Base-by-base conservation (phyloP, 1,284 basidiomycete species). In the Volvariella volvacea region DNA sequence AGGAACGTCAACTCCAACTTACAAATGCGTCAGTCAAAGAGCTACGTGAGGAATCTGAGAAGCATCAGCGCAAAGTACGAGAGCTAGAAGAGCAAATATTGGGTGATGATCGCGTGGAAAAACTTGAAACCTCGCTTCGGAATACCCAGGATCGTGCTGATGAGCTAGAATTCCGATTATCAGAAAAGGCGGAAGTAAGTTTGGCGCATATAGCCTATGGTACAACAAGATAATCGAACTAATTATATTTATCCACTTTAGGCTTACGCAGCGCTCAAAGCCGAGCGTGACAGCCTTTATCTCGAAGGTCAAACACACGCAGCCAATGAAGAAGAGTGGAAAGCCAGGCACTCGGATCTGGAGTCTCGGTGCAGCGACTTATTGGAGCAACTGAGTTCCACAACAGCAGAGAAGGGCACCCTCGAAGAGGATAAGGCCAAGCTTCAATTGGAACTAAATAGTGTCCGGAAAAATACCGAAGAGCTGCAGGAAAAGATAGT, bases 31-130 rank as follows among this genome's bases (percentile, higher is more conserved):
- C 74, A 2, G 58, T 75, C n/a, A 65, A 68, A 33, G 78, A 82
- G 39, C 59, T 76, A 22, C 75, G 71, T 41, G 63, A 71, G 22
- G 69, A 80, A 49, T 68, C 75, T 3, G 74, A 76, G 45, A 67
- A 74, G 34, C 68, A 72, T 50, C 70, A 75, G 47, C 71, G 76
- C 39, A 70, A 75, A 46, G 70, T 81, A 17, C 78, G 76, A 22
- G 85, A 88, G 53, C 62, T 90, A 22, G 78, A 87, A 54, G 88
- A 89, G 52, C 85, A 87, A 51, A 82, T 89, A 20, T 77, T 89
- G 58, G 79, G 76, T 49, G 87, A 90, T 55, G 86, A 90, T 60
- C 80, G 84, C 28, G 79, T 80, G 16, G 87, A 88, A 52, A 70
- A 73, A 34, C 62, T 89, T 31, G 86, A 89, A 55, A 64, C 66